phyloP scores from a whole-genome alignment of 148 eudicot species.

The Cornus suecica region DNA sequence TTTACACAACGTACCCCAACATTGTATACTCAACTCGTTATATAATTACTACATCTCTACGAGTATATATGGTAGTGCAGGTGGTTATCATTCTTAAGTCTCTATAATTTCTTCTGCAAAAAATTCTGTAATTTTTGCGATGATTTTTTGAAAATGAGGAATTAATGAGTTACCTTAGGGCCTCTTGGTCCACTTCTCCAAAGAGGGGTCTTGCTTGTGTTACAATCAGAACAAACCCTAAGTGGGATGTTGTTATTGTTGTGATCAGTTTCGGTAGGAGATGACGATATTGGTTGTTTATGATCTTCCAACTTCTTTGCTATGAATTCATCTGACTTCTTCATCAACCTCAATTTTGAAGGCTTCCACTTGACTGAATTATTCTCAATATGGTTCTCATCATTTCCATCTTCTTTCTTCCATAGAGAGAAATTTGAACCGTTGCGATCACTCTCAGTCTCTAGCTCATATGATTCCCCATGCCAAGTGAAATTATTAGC shows the following conservation, averaged over 20 bases:
- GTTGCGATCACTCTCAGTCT: conserved; percentile 17
- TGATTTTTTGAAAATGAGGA: no score
- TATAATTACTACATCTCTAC: no score
- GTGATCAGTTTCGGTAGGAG: conserved; percentile 19
- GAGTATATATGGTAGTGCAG: no score
- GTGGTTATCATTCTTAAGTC: no score
- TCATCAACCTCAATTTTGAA: conserved; percentile 53
- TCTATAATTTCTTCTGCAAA: no score
- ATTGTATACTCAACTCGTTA: no score
- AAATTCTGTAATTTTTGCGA: no score
- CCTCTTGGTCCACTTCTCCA: conserved; percentile 88
- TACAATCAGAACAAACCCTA: conserved; percentile 79
- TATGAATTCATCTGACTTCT: conserved; percentile 17
- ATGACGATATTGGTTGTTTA: conserved; percentile 12
- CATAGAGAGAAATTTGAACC: conserved; percentile 32
- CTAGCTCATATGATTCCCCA: conserved; percentile 30
- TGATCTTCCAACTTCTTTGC: conserved; percentile 19
- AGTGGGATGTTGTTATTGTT: conserved; percentile 29
- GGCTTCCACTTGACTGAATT: conserved; percentile 51
- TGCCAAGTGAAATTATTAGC: conserved; percentile 27
- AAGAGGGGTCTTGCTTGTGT: conserved; percentile 80
- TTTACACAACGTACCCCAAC: no score
- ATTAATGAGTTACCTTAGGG: conserved; percentile 53
- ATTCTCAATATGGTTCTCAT: conserved; percentile 3
- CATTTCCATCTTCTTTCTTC: conserved; percentile 29